These are phyloP conservation scores for Porodaedalea pini DNA, from an alignment of 1,284 basidiomycete species.

Conservation along the genomic window DNA sequence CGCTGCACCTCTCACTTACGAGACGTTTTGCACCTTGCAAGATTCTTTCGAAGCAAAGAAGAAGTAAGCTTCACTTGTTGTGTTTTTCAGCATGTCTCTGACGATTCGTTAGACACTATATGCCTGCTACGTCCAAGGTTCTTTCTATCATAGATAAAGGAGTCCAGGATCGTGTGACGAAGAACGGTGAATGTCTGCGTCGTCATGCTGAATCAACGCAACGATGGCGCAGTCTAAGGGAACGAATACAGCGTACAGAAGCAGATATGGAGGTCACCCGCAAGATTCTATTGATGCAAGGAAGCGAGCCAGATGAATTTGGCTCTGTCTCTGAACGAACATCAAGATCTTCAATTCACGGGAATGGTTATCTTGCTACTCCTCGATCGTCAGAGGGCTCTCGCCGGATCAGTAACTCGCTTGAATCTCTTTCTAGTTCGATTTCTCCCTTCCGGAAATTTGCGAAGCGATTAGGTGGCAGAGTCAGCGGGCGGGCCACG, in stretches of 20 bases:
- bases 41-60: slow-evolving; percentile 83
- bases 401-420: slow-evolving; percentile 43
- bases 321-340: slow-evolving; percentile 62
- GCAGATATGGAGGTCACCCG: slow-evolving; percentile 76
- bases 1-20: slow-evolving; percentile 42
- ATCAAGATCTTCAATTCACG: slow-evolving; percentile 36
- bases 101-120: slow-evolving; percentile 64
- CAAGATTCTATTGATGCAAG: slow-evolving; percentile 52
- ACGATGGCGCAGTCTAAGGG: slow-evolving; percentile 75
- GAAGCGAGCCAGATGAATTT: slow-evolving; percentile 57
- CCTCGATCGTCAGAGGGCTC: slow-evolving; percentile 46
- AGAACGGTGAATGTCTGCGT: slow-evolving; percentile 90
- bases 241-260: slow-evolving; percentile 74
- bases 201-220: slow-evolving; percentile 82
- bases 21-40: slow-evolving; percentile 59
- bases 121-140: slow-evolving; percentile 89
- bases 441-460: slow-evolving; percentile 76
- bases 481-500: slow-evolving; percentile 39
- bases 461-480: slow-evolving; percentile 54
- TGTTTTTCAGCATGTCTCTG: neutral
- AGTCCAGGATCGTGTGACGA: slow-evolving; percentile 84
- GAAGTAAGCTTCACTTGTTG: slow-evolving; percentile 48
- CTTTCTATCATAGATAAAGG: slow-evolving; percentile 92
- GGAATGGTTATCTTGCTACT: slow-evolving; percentile 55
- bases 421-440: slow-evolving; percentile 59